These are phyloP conservation scores for Sugiyamaella pinicola DNA, from an alignment of 1,139 yeast species.

Conservation along the genomic window DNA sequence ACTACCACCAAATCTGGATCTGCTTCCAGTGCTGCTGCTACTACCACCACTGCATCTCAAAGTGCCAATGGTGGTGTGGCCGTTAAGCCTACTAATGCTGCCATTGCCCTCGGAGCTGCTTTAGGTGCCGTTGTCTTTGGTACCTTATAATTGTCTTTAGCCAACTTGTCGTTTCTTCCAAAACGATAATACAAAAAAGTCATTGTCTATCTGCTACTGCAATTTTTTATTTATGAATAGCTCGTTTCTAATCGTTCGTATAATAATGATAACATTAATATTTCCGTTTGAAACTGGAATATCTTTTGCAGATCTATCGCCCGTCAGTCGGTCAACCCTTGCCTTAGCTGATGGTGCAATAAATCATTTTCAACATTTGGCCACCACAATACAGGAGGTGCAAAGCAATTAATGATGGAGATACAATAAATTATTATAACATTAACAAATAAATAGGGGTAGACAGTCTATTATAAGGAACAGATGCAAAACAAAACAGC, in stretches of 20 bases:
- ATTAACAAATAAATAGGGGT: conserved; percentile 7
- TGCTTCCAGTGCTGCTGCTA: conserved; percentile 25
- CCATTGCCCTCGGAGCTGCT: conserved; percentile 30
- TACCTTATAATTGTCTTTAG: not conserved
- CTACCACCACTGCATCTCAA: conserved; percentile 21
- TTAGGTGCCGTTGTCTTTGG: conserved; percentile 23
- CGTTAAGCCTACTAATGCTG: conserved; percentile 26
- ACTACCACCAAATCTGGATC: conserved; percentile 30
- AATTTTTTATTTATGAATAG: not conserved
- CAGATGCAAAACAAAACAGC: not conserved
- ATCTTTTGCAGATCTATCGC: conserved; percentile 7
- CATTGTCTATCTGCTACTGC: not conserved
- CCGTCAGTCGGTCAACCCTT: not conserved
- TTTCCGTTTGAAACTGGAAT: not conserved
- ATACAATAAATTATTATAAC: no score
- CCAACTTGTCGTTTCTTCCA: no score
- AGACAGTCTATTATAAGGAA: not conserved
- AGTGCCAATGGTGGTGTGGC: conserved; percentile 21
- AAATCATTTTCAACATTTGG: no score
- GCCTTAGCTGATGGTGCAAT: not conserved
- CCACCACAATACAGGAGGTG: no score
- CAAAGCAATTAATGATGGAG: no score
- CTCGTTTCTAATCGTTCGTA: not conserved
- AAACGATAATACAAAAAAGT: not conserved
- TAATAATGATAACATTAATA: not conserved